These are phyloP conservation scores for Hymenotorrendiella dingleyae DNA, from an alignment of 2,329 filamentous ascomycete species.

Conservation along the genomic window DNA sequence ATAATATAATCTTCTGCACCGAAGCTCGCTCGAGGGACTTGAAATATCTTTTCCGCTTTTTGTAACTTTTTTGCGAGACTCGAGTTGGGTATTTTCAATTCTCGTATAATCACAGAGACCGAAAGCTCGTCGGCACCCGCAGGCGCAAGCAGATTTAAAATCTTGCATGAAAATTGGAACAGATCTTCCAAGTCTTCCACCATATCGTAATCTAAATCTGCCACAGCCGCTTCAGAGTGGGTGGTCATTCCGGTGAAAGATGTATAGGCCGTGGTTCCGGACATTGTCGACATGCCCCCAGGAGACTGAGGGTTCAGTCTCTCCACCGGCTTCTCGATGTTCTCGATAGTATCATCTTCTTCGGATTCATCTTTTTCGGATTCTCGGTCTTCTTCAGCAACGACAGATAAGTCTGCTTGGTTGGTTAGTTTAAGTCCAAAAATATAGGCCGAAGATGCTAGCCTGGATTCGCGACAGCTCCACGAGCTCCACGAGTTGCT, in stretches of 20 bases:
- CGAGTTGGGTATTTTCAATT: constrained; percentile 22
- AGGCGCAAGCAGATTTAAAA: constrained; percentile 34
- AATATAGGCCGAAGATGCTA: no score
- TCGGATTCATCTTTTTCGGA: constrained; percentile 10
- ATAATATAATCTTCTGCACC: constrained; percentile 32
- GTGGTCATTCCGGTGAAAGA: constrained; percentile 10
- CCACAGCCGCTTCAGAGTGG: constrained; percentile 20
- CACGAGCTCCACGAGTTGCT: constrained; percentile 9
- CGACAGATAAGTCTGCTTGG: constrained; percentile 25
- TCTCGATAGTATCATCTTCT: background rate
- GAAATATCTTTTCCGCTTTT: constrained; percentile 16
- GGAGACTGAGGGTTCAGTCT: constrained; percentile 13
- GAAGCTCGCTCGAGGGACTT: constrained; percentile 11
- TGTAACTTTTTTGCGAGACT: constrained; percentile 11
- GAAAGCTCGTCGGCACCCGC: constrained; percentile 21
- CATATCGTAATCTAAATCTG: constrained; percentile 33
- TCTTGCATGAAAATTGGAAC: constrained; percentile 28
- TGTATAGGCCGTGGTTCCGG: constrained; percentile 22
- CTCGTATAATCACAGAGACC: constrained; percentile 28
- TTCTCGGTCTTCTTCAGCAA: constrained; percentile 25
- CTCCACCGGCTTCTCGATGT: no score
- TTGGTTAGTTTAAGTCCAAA: no score
- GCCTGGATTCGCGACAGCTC: no score
- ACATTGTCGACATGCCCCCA: constrained; percentile 18
- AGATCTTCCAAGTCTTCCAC: constrained; percentile 35